A percentile compares a stretch with the other conserved stretches of the same genome.
phyloP scores from a whole-genome alignment of 2,329 filamentous ascomycete genomes.

The Sarocladium oryzae region DNA sequence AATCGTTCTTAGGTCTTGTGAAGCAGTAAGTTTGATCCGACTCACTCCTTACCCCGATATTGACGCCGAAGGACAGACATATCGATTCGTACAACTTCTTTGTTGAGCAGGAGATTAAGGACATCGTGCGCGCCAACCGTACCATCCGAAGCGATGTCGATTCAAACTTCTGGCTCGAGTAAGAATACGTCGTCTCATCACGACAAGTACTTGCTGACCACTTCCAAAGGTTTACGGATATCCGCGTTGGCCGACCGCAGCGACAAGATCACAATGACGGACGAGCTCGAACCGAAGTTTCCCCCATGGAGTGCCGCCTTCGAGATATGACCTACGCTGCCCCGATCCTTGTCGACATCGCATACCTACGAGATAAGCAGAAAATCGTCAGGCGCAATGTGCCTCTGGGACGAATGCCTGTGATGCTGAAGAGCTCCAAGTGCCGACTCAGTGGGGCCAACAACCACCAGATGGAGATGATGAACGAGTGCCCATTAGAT shows the following conservation, averaged over 20 bases:
- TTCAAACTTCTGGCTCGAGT: slow-evolving; percentile 83
- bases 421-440: slow-evolving; percentile 95
- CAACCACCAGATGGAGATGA: slow-evolving; percentile 79
- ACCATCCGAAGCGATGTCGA: slow-evolving; percentile 89
- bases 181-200: slow-evolving; percentile 14
- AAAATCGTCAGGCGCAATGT: slow-evolving; percentile 69
- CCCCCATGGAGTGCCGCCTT: slow-evolving; percentile 91
- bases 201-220: neutral
- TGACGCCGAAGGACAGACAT: slow-evolving; percentile 42
- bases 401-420: slow-evolving; percentile 81
- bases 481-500: slow-evolving; percentile 94
- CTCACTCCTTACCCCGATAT: slow-evolving; percentile 5
- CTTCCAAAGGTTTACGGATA: slow-evolving; percentile 66
- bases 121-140: slow-evolving; percentile 88
- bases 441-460: slow-evolving; percentile 80
- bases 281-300: slow-evolving; percentile 67
- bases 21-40: slow-evolving; percentile 62
- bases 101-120: slow-evolving; percentile 91
- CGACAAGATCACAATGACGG: slow-evolving; percentile 69
- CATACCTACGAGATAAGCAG: slow-evolving; percentile 77
- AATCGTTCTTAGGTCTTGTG: slow-evolving; percentile 35
- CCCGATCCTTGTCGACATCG: slow-evolving; percentile 86
- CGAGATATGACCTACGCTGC: slow-evolving; percentile 98
- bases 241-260: slow-evolving; percentile 76
- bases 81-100: slow-evolving; percentile 99